Conservation (phyloP, 176 grass and related monocot genomes). For the Eleusine indica region DNA sequence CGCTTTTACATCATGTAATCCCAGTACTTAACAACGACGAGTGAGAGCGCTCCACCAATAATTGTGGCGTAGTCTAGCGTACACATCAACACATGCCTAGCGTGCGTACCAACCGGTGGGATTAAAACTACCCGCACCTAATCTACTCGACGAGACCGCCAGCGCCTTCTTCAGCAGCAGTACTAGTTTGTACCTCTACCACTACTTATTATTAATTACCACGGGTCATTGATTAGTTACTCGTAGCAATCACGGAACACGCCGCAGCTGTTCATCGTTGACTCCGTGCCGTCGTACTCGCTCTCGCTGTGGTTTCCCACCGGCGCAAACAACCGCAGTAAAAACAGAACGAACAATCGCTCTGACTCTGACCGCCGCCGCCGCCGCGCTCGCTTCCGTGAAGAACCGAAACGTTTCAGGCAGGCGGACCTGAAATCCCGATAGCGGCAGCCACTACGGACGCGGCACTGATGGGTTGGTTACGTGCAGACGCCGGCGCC, state of each 20-base stretch:
- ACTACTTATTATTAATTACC: not conserved
- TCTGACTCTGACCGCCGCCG: not conserved
- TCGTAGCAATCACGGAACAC: conserved; percentile 24
- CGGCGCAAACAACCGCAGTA: not conserved
- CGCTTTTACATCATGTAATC: not conserved
- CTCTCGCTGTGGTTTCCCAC: not conserved
- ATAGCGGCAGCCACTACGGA: conserved; percentile 23
- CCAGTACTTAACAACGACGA: not conserved
- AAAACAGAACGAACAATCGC: not conserved
- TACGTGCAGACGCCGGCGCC: conserved; percentile 23
- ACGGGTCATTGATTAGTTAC: conserved; percentile 16
- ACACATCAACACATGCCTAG: not conserved
- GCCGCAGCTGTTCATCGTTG: conserved; percentile 25
- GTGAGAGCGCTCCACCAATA: not conserved
- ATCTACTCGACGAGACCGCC: not conserved
- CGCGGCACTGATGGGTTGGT: not conserved
- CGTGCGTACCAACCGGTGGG: not conserved
- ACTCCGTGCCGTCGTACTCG: not conserved
- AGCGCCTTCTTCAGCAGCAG: not conserved
- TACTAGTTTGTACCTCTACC: not conserved
- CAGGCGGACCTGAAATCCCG: not conserved
- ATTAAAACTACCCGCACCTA: not conserved
- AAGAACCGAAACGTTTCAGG: conserved; percentile 15
- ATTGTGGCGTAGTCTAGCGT: not conserved
- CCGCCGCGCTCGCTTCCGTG: conserved; percentile 1